Conservation (phyloP, 2,329 filamentous ascomycete species). For the Cadophora malorum region DNA sequence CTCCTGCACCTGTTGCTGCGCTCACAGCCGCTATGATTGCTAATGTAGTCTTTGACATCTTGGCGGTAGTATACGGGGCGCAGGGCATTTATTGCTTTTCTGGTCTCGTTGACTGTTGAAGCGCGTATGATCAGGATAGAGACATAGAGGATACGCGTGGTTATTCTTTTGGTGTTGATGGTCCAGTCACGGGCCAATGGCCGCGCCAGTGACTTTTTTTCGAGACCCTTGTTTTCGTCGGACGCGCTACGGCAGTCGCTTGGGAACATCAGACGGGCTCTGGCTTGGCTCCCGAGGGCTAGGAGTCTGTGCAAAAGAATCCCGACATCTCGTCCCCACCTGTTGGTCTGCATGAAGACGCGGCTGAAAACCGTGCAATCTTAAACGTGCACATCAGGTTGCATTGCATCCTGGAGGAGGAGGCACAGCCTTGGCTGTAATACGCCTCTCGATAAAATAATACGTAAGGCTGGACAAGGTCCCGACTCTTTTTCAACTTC, state of each 20-base stretch:
- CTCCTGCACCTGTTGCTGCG: constrained; percentile 76
- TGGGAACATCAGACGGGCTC: not conserved
- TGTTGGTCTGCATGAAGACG: constrained; percentile 1
- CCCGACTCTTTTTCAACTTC: constrained; percentile 14
- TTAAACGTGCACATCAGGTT: constrained; percentile 5
- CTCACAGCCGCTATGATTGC: constrained; percentile 78
- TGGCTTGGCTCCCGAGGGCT: not conserved
- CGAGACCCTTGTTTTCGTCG: constrained; percentile 10
- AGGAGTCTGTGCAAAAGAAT: not conserved
- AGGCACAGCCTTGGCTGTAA: constrained; percentile 9
- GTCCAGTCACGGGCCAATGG: constrained; percentile 31
- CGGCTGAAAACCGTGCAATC: constrained; percentile 15
- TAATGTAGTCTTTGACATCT: constrained; percentile 80
- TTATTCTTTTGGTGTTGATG: constrained; percentile 30
- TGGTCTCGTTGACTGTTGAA: constrained; percentile 12
- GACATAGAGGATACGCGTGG: constrained; percentile 38
- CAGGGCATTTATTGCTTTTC: constrained; percentile 35
- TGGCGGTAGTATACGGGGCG: constrained; percentile 39
- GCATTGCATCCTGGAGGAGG: constrained; percentile 6
- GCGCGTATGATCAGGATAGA: constrained; percentile 35
- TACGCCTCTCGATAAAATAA: not conserved
- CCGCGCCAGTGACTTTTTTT: constrained; percentile 16
- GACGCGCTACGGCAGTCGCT: not conserved
- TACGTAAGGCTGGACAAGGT: constrained; percentile 15
- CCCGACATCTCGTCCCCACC: not conserved